Conservation (phyloP, 140 eudicot genomes). For the Senecio squalidus region DNA sequence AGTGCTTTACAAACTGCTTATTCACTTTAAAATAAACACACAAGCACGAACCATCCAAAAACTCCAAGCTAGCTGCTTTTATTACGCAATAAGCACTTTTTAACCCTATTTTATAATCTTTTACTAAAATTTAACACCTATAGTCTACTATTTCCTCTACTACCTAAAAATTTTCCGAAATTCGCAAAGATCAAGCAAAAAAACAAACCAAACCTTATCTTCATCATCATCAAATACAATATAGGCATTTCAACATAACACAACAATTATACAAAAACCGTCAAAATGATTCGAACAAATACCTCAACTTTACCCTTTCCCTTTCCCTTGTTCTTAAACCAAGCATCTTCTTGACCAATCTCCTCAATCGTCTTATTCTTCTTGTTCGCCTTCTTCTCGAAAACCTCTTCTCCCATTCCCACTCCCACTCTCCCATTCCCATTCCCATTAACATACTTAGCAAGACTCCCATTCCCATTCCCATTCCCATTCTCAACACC, state of each 20-base stretch:
- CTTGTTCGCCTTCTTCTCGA: constrained; percentile 20
- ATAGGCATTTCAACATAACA: constrained; percentile 4
- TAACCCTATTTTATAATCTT: too few relatives aligned
- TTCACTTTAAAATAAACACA: too few relatives aligned
- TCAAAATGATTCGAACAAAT: background rate
- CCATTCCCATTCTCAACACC: constrained; percentile 30
- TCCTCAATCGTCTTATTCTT: constrained; percentile 82
- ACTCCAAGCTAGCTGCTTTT: too few relatives aligned
- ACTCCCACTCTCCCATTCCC: constrained; percentile 35
- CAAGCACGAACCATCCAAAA: too few relatives aligned
- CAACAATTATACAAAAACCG: background rate
- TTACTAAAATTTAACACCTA: background rate
- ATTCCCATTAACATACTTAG: constrained; percentile 58
- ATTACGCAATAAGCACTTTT: too few relatives aligned
- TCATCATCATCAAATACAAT: background rate
- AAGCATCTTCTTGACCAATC: constrained; percentile 98
- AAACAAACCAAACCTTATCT: too few relatives aligned
- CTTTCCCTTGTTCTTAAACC: constrained; percentile 45
- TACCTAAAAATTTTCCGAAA: background rate
- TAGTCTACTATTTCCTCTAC: background rate
- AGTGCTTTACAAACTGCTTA: too few relatives aligned
- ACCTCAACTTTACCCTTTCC: constrained; percentile 57
- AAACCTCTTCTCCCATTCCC: constrained; percentile 25
- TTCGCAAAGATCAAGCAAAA: background rate
- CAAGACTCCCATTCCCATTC: constrained; percentile 44